phyloP scores from a whole-genome alignment of 169 alveolate genomes.

The Theileria parva region DNA sequence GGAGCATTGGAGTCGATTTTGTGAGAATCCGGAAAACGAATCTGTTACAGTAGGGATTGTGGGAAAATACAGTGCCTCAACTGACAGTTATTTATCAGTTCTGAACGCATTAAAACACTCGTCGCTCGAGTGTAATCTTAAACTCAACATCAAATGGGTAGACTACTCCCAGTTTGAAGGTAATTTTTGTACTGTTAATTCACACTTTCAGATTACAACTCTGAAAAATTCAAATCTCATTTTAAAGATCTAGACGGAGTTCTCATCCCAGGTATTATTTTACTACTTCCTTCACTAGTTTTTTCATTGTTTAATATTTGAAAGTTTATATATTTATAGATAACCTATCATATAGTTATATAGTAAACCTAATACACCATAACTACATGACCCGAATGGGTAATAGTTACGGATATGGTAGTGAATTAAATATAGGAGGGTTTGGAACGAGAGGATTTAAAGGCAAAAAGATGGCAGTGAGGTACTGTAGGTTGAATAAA shows the following conservation, averaged over 20 bases:
- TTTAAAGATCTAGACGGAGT: conserved; percentile 84
- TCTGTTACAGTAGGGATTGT: conserved; percentile 86
- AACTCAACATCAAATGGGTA: conserved; percentile 70
- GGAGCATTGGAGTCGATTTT: conserved; percentile 68
- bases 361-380: no score
- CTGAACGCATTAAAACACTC: conserved; percentile 92
- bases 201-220: not conserved
- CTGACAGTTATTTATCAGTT: conserved; percentile 91
- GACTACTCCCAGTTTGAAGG: conserved; percentile 71
- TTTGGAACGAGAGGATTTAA: conserved; percentile 92
- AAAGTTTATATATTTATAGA: no score
- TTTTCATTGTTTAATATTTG: no score
- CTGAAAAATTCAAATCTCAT: conserved; percentile 70
- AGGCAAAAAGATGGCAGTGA: conserved; percentile 87
- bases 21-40: conserved; percentile 53
- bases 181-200: conserved; percentile 1
- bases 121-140: conserved; percentile 80
- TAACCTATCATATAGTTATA: not conserved
- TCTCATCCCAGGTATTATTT: conserved; percentile 84
- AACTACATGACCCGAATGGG: no score
- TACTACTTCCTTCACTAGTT: not conserved
- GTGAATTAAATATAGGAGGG: conserved; percentile 72
- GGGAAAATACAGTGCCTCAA: conserved; percentile 91
- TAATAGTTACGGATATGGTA: conserved; percentile 29
- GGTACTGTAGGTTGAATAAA: conserved; percentile 85